Evolutionary conservation across 805 yeast genomes (phyloP).

Genomic region (Monosporozyma yasuniensis): DNA sequence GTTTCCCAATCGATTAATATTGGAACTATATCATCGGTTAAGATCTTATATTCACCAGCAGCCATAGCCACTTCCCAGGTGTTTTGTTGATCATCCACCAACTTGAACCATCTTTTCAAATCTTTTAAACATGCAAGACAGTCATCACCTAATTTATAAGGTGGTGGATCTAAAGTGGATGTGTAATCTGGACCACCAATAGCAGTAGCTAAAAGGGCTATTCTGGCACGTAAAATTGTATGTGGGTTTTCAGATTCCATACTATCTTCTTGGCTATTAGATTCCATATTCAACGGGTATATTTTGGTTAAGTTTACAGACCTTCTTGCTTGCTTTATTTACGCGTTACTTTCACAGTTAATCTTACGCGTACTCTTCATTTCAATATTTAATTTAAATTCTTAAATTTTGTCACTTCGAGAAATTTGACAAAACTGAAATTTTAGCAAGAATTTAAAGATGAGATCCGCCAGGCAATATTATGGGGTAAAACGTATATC

Average conservation of each 20-base stretch:
- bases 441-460: background rate
- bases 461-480: background rate
- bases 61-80: constrained; percentile 81
- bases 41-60: constrained; percentile 69
- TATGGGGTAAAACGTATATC: background rate
- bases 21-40: constrained; percentile 61
- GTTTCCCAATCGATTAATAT: constrained; percentile 69
- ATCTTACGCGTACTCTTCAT: background rate
- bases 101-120: constrained; percentile 76
- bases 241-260: constrained; percentile 9
- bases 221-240: constrained; percentile 52
- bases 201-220: constrained; percentile 75
- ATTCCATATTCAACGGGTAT: constrained; percentile 1
- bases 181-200: constrained; percentile 82
- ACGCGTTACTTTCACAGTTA: background rate
- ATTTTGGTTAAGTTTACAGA: background rate
- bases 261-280: background rate
- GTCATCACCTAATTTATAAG: constrained; percentile 79
- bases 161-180: constrained; percentile 36
- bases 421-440: background rate
- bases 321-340: background rate
- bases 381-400: too few species aligned
- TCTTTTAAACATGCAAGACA: constrained; percentile 71
- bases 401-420: background rate
- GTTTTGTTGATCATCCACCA: constrained; percentile 66